These are phyloP conservation scores for Breviolum minutum DNA, from an alignment of 73 alveolate genomes.

Conservation along the genomic window DNA sequence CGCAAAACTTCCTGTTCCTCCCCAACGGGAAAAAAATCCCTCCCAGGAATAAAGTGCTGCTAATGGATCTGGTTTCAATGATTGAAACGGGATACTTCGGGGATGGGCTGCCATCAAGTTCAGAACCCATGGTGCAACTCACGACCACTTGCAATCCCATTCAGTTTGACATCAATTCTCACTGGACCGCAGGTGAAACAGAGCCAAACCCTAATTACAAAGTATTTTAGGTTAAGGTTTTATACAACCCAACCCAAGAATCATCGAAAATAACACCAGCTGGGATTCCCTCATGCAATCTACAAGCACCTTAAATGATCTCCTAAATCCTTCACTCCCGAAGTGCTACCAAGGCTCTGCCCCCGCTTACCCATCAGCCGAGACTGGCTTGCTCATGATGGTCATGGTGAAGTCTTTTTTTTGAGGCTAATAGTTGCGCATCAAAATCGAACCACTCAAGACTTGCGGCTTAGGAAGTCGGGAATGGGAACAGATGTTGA, in stretches of 20 bases:
- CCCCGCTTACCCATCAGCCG: conserved; percentile 93
- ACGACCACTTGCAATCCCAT: no score
- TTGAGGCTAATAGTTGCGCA: not conserved
- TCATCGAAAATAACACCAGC: not conserved
- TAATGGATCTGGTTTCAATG: not conserved
- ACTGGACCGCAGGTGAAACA: not conserved
- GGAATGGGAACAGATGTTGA: no score
- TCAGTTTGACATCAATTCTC: not conserved
- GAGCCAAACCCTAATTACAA: not conserved
- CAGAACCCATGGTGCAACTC: no score
- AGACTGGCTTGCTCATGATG: conserved; percentile 3
- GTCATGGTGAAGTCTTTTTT: conserved; percentile 57
- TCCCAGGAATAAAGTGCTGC: no score
- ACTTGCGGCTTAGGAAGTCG: no score
- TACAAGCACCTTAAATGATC: not conserved
- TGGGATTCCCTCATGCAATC: not conserved
- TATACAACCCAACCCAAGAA: not conserved
- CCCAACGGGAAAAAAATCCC: not conserved
- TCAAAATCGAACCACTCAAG: no score
- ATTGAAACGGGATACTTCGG: not conserved
- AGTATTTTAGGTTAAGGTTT: not conserved
- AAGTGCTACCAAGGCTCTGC: conserved; percentile 13
- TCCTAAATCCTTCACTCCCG: not conserved
- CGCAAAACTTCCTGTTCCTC: not conserved
- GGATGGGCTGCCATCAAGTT: not conserved